Conservation (phyloP, 345 rosid genomes). For the Clarkia xantiana region DNA sequence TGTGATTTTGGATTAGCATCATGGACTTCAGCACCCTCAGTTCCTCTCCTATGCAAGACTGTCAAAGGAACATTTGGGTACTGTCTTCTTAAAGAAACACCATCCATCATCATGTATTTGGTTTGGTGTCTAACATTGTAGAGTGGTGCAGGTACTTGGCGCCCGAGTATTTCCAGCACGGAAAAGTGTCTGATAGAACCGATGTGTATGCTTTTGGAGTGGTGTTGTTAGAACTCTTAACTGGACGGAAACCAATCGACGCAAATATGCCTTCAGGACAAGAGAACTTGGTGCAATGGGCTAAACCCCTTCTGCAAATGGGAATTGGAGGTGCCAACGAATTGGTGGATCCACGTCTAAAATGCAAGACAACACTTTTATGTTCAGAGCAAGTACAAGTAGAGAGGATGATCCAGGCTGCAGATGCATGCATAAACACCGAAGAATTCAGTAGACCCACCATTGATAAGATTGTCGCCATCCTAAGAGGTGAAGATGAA, state of each 20-base stretch:
- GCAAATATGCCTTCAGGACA: slow-evolving; percentile 63
- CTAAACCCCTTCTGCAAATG: slow-evolving; percentile 55
- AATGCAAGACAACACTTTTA: slow-evolving; percentile 18
- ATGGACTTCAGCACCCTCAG: slow-evolving; percentile 89
- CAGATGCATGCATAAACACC: slow-evolving; percentile 46
- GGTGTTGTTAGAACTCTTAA: slow-evolving; percentile 68
- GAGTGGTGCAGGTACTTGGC: slow-evolving; percentile 54
- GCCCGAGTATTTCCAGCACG: slow-evolving; percentile 96
- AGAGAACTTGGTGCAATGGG: slow-evolving; percentile 93
- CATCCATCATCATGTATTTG: too few relatives aligned
- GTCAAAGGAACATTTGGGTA: slow-evolving; percentile 99
- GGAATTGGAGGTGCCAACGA: slow-evolving; percentile 53
- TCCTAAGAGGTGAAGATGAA: slow-evolving; percentile 48
- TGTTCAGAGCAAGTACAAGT: slow-evolving; percentile 36
- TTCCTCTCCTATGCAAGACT: slow-evolving; percentile 86
- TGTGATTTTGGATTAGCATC: slow-evolving; percentile 94
- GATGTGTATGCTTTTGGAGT: slow-evolving; percentile 97
- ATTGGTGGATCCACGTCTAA: slow-evolving; percentile 50
- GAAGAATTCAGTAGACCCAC: slow-evolving; percentile 69
- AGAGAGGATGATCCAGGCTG: slow-evolving; percentile 55
- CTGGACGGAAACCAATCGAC: slow-evolving; percentile 87
- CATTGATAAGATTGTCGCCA: slow-evolving; percentile 36
- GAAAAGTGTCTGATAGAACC: slow-evolving; percentile 82
- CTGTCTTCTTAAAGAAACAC: slow-evolving; percentile 1
- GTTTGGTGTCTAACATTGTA: background rate